A percentile compares a stretch with the other conserved stretches of the same genome.
Conservation (phyloP, 2,329 filamentous ascomycete species). For the Tolypocladium nubicola region DNA sequence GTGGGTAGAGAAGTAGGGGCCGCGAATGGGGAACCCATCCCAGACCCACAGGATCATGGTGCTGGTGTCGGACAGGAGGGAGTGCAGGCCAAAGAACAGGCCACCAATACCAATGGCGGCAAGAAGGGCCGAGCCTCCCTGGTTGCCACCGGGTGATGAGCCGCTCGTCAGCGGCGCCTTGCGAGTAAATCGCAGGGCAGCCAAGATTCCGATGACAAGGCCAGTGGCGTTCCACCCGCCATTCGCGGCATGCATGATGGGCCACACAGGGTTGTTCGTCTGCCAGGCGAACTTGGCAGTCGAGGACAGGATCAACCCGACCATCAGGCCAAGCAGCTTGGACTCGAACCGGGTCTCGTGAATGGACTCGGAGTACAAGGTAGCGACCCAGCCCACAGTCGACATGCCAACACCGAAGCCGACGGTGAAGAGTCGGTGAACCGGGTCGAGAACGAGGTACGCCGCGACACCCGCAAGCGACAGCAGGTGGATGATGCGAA, state of each 20-base stretch:
- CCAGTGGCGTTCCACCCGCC: conserved; percentile 89
- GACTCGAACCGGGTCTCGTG: conserved; percentile 70
- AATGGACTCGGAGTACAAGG: conserved; percentile 65
- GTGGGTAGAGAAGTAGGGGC: conserved; percentile 81
- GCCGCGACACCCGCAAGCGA: conserved; percentile 71
- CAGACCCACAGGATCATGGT: conserved; percentile 99
- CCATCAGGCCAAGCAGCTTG: conserved; percentile 67
- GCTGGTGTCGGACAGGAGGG: conserved; percentile 88
- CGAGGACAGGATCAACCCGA: conserved; percentile 76
- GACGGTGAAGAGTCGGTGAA: conserved; percentile 67
- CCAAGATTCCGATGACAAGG: conserved; percentile 62
- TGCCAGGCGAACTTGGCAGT: conserved; percentile 86
- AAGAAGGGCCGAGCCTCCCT: conserved; percentile 57
- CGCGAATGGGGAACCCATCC: conserved; percentile 88
- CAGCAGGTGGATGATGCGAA: conserved; percentile 62
- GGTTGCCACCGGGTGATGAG: conserved; percentile 18
- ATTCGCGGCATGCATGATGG: conserved; percentile 79
- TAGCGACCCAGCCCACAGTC: conserved; percentile 75
- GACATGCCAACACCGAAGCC: conserved; percentile 72
- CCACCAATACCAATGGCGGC: conserved; percentile 73
- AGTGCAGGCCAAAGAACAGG: conserved; percentile 82
- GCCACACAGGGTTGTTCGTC: conserved; percentile 97
- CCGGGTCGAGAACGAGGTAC: conserved; percentile 64
- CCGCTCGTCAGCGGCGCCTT: conserved; percentile 40
- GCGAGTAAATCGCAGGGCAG: conserved; percentile 66